phyloP scores from a whole-genome alignment of 306 rosid genomes.

The Cajanus cajan region DNA sequence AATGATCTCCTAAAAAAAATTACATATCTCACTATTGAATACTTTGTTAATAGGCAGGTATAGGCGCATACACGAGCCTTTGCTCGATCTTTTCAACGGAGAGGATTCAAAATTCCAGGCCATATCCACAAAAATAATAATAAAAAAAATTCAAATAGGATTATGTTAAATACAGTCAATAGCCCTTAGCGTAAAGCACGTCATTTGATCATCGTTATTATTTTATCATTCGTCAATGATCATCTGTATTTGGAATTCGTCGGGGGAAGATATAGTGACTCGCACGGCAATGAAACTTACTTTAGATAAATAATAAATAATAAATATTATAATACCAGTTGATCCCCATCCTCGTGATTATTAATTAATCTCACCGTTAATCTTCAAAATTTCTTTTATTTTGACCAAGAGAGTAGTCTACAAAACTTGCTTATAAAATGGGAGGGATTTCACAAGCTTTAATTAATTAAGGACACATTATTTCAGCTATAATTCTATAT shows the following conservation, averaged over 20 bases:
- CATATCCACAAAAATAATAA: not conserved
- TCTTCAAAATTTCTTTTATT: not conserved
- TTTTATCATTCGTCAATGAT: not conserved
- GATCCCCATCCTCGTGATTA: not conserved
- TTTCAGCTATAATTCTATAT: not conserved
- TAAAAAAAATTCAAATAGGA: not conserved
- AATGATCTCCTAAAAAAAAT: too few species aligned
- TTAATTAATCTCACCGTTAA: not conserved
- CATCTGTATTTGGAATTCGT: not conserved
- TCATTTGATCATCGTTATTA: not conserved
- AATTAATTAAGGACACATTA: not conserved
- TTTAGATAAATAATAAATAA: not conserved
- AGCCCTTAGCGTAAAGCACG: not conserved
- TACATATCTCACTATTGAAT: too few species aligned
- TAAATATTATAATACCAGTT: not conserved
- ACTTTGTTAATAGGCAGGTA: too few species aligned
- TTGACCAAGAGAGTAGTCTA: not conserved
- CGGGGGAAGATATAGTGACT: not conserved
- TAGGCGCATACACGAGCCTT: too few species aligned
- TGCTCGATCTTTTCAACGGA: too few species aligned
- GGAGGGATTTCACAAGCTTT: not conserved
- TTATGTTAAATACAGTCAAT: too few species aligned
- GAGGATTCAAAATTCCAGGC: not conserved
- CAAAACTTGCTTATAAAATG: not conserved
- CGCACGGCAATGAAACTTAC: not conserved